phyloP scores from a whole-genome alignment of 305 asterid genomes.

The Striga hermonthica region DNA sequence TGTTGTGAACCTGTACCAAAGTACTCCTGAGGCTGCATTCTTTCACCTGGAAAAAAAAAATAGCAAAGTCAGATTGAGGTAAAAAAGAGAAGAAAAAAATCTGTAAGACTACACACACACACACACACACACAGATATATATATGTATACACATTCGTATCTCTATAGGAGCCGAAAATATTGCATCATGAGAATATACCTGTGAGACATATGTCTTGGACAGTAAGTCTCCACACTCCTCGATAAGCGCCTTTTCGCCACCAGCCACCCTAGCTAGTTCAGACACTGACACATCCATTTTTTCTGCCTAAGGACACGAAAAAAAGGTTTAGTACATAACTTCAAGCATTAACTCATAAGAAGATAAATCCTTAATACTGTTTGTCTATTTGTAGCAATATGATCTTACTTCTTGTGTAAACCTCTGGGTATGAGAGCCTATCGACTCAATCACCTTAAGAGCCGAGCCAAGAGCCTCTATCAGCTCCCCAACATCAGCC shows the following conservation, averaged over 20 bases:
- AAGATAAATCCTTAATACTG: not conserved
- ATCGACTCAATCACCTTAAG: slow-evolving; percentile 48
- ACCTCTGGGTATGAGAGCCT: slow-evolving; percentile 37
- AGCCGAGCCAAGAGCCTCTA: slow-evolving; percentile 55
- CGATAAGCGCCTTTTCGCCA: slow-evolving; percentile 52
- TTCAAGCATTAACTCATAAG: not conserved
- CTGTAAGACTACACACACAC: not conserved
- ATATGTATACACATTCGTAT: too few species aligned
- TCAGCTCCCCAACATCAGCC: slow-evolving; percentile 49
- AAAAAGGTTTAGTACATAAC: not conserved
- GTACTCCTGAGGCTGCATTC: slow-evolving; percentile 54
- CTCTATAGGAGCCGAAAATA: not conserved
- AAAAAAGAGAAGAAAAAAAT: too few species aligned
- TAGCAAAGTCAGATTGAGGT: not conserved
- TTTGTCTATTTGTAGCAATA: too few species aligned
- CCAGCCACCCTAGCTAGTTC: slow-evolving; percentile 54
- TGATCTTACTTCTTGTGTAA: slow-evolving; percentile 45
- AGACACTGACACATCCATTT: slow-evolving; percentile 48
- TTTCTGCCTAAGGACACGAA: slow-evolving; percentile 51
- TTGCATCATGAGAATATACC: slow-evolving; percentile 30
- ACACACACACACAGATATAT: too few species aligned
- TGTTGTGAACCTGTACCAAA: slow-evolving; percentile 23
- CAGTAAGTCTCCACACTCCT: slow-evolving; percentile 59
- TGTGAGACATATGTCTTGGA: slow-evolving; percentile 41
- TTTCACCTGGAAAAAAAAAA: slow-evolving; percentile 37